phyloP scores from a whole-genome alignment of 2,329 filamentous ascomycete species.

The Trichophyton equinum region DNA sequence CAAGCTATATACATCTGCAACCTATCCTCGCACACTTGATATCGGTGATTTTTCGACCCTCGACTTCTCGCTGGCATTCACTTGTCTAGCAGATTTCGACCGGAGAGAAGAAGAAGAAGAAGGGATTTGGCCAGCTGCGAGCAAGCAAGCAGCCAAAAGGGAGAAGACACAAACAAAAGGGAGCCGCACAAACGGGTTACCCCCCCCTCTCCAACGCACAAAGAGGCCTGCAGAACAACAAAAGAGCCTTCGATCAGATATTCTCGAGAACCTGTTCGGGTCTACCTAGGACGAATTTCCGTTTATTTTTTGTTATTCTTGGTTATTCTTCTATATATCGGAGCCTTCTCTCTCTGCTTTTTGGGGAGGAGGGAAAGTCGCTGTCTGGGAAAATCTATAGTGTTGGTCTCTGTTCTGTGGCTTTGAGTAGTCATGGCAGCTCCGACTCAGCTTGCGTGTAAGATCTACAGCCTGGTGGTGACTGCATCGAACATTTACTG shows the following conservation, averaged over 20 bases:
- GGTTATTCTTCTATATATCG: background rate
- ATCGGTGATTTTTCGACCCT: constrained; percentile 18
- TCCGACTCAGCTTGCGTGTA: constrained; percentile 85
- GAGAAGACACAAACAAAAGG: background rate
- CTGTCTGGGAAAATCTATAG: background rate
- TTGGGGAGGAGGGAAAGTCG: background rate
- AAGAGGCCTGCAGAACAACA: background rate
- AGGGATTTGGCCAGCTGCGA: background rate
- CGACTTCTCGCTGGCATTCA: constrained; percentile 32
- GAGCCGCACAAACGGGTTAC: background rate
- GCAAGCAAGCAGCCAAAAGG: background rate
- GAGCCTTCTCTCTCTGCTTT: background rate
- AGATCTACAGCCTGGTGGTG: constrained; percentile 19
- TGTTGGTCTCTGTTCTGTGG: constrained; percentile 44
- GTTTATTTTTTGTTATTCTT: background rate
- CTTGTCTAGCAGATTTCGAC: constrained; percentile 32
- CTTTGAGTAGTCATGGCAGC: constrained; percentile 90
- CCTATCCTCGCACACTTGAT: background rate
- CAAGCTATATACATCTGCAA: background rate
- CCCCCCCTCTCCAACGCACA: background rate
- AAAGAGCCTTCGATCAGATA: background rate
- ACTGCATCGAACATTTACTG: constrained; percentile 9
- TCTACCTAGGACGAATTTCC: background rate
- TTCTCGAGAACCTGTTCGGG: background rate
- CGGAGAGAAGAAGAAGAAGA: background rate